Evolutionary conservation across 2,329 filamentous ascomycete genomes (phyloP), one percentile per base, ranked within the genome.

Genomic region (Akanthomyces lecanii): DNA sequence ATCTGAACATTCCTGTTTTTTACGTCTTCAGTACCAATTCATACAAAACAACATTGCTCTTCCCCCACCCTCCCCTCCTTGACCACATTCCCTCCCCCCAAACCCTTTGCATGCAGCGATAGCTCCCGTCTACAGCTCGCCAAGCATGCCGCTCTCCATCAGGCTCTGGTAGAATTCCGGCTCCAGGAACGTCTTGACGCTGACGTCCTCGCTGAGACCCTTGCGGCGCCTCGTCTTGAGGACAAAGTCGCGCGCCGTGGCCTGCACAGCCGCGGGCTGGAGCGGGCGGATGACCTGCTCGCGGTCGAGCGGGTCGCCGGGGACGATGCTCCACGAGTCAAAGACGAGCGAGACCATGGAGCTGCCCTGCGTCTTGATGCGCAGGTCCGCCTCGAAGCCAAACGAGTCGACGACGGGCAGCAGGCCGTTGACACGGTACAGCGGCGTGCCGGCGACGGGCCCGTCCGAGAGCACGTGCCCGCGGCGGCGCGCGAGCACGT

Each of bases 351-450:
- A 92, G 60, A 98, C 87, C 71, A 91, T 93, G 62, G 93, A 92
- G 74, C 92, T 89, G 59, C 95, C 94, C 79, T 97, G 91, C 0
- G 94, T 97, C 76, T 97, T 93, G 72, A 98, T 98, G 66, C 95
- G 85, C 63, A 99, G 82, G 78, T 99, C 95, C 16, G 95, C 98
- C 80, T 99, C 95, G 76, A 99, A 98, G 23, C 95, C 95, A 72
- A 99, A 99, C 36, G 89, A 92, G 79, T 99, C 95, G 72, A 99
- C 97, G 64, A 98, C 95, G 11, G 95, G 95, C 62, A 99, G 87
- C 56, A 98, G 82, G 4, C 95, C 95, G 70, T 89, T 90, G 60
- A 97, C 93, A 25, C 90, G 89, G 77, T 97, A 98, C 12, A 99
- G 83, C 5, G 94, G 95, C 11, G 95, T 98, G 28, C 95, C 95